Conservation (phyloP, 1,284 basidiomycete species). For the Coniferiporia sulphurascens region DNA sequence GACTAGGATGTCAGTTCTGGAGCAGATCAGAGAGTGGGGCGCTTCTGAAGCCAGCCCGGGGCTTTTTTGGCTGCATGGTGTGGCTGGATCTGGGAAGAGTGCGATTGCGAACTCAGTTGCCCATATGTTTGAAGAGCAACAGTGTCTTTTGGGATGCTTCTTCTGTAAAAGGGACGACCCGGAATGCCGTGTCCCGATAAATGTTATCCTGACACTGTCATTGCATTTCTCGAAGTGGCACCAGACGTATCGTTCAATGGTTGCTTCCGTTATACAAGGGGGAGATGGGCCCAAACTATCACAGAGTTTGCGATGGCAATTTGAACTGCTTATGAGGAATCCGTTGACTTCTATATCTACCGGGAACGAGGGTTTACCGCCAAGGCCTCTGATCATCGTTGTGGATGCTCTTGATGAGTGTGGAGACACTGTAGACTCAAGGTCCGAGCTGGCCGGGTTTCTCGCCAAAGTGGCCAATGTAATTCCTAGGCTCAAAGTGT, state of each 20-base stretch:
- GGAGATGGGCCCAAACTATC: too few species aligned
- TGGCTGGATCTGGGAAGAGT: slow-evolving; percentile 14
- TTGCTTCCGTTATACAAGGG: too few species aligned
- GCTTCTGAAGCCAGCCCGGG: neutral
- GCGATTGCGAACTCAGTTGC: slow-evolving; percentile 6
- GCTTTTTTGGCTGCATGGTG: neutral
- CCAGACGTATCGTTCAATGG: neutral
- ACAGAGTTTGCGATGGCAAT: too few species aligned
- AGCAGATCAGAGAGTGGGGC: neutral
- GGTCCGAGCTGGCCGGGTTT: neutral
- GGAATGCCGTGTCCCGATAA: neutral
- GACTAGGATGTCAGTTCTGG: too few species aligned
- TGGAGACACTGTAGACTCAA: neutral
- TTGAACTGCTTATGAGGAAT: too few species aligned
- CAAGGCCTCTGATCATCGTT: slow-evolving; percentile 7
- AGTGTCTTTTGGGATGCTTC: slow-evolving; percentile 2
- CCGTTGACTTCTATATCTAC: neutral
- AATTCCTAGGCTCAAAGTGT: slow-evolving; percentile 6
- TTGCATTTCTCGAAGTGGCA: slow-evolving; percentile 2
- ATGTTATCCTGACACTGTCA: slow-evolving; percentile 1
- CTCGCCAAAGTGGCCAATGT: neutral
- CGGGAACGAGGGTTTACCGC: neutral
- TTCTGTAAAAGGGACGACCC: slow-evolving; percentile 10
- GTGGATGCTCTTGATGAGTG: slow-evolving; percentile 18
- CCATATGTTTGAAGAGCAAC: neutral